Base-by-base conservation (phyloP, 768 basidiomycete genomes). In the Erythrobasidium yunnanense region DNA sequence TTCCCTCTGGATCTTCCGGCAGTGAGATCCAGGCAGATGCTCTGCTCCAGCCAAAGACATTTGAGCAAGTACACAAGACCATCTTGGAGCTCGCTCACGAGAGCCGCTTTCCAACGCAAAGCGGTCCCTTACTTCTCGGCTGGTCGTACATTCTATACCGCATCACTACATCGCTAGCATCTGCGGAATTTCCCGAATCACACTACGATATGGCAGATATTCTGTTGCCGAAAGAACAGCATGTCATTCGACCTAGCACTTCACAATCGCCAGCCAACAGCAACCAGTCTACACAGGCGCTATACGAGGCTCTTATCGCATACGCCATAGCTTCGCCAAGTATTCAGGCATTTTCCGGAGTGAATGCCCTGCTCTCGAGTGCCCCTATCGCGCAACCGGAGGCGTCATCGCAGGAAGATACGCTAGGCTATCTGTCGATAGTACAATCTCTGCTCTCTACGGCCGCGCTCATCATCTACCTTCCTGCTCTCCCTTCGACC, bases 121-220 rank as follows among this genome's bases (percentile, higher is more conserved):
- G 84, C 71, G 80, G 83, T 0, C 84, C 85, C 69, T 81, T 85
- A 2, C 86, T 87, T 70, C 78, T 91, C 4, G 85, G 84, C 0
- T 96, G 92, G 92, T 81, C 90, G 0, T 88, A 85, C 72, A 82
- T 91, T 0, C 81, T 93, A 2, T 85, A 84, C 11, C 81, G 84
- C 32, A 73, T 87, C n/a, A 71, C 68, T 0, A 30, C 63, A 1
- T 70, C 71, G 1, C 65, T 72, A 8, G 45, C 18, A 63, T 68
- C 17, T 65, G 70, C 1, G 73, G 23, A 66, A 74, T 27, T 72
- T 27, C 71, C 68, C 17, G 69, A 54, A 56, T 69, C 35, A 34
- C 76, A 60, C 72, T 73, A 67, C 66, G 71, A 25, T 34, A 71
- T 66, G 18, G 71, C 71, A 20, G 55, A 65, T 23, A 25, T 53